A percentile compares a stretch with the other conserved stretches of the same genome.
These are phyloP conservation scores for Sesbania bispinosa DNA, from an alignment of 306 rosid species.

Conservation along the genomic window DNA sequence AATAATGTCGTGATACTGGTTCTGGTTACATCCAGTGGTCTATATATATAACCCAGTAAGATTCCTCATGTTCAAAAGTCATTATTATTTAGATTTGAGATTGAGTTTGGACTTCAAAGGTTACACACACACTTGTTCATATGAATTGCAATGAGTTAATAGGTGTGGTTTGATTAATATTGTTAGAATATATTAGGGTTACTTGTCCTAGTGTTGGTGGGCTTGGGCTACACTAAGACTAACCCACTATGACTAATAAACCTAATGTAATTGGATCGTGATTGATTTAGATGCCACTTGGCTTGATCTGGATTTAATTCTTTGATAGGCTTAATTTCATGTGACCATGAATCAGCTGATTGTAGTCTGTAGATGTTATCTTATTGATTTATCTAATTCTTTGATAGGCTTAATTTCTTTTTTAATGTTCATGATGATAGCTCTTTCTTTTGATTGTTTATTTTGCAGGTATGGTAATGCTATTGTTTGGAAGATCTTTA, in stretches of 20 bases:
- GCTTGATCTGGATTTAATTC: background rate
- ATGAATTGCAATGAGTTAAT: too few relatives aligned
- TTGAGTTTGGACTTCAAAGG: too few relatives aligned
- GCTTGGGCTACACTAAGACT: background rate
- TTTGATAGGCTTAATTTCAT: background rate
- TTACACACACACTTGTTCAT: too few relatives aligned
- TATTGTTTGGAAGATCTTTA: constrained; percentile 94
- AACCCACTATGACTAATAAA: background rate
- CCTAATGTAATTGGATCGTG: background rate
- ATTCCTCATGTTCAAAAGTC: too few relatives aligned
- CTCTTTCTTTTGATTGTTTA: constrained; percentile 2
- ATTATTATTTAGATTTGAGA: too few relatives aligned
- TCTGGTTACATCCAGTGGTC: too few relatives aligned
- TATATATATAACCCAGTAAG: too few relatives aligned
- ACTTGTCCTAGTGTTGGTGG: background rate
- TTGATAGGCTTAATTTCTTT: background rate
- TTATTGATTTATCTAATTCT: background rate
- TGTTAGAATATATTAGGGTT: too few relatives aligned
- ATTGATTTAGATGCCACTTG: background rate
- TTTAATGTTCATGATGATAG: constrained; percentile 15
- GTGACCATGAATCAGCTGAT: background rate
- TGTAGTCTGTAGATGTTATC: background rate
- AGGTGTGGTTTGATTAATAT: too few relatives aligned
- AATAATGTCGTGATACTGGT: too few relatives aligned
- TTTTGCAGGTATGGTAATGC: constrained; percentile 92